These are phyloP conservation scores for Trametes hirsuta DNA, from an alignment of 1,284 basidiomycete species.

Conservation along the genomic window DNA sequence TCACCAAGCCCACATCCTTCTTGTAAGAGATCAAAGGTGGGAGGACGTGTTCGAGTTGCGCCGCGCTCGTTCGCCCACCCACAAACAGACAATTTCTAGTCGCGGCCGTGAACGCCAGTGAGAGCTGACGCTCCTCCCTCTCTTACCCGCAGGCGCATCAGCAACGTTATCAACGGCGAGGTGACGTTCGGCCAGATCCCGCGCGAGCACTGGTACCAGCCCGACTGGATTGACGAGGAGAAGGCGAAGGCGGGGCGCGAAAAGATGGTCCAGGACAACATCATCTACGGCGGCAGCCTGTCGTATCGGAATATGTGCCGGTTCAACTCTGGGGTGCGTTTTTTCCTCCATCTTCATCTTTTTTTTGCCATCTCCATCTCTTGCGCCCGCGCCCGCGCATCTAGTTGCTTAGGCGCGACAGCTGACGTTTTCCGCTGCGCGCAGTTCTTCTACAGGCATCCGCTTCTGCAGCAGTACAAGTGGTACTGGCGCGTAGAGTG, in stretches of 20 bases:
- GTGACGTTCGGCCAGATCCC: conserved; percentile 32
- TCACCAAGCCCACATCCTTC: no score
- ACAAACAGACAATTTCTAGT: no score
- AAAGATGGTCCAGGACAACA: conserved; percentile 74
- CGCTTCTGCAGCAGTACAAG: conserved; percentile 37
- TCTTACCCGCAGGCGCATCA: neutral
- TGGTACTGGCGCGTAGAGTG: conserved; percentile 41
- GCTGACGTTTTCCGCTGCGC: conserved; percentile 18
- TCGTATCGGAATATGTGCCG: conserved; percentile 58
- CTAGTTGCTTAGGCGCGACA: conserved; percentile 21
- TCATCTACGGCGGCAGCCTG: conserved; percentile 83
- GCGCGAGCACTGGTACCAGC: conserved; percentile 84
- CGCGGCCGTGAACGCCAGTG: no score
- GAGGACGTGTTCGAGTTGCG: no score
- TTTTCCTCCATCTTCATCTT: neutral
- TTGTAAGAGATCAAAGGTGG: no score
- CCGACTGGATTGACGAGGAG: conserved; percentile 81
- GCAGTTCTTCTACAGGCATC: conserved; percentile 69
- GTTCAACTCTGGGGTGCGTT: conserved; percentile 58
- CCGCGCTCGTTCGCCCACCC: no score
- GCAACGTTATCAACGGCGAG: conserved; percentile 7
- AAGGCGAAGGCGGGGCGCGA: conserved; percentile 70
- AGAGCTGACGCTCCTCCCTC: neutral
- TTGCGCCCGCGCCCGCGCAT: no score
- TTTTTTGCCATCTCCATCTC: no score